Evolutionary conservation across 179 eudicot genomes (phyloP), one percentile per base, ranked within the genome.

Genomic region (Nepenthes alata): DNA sequence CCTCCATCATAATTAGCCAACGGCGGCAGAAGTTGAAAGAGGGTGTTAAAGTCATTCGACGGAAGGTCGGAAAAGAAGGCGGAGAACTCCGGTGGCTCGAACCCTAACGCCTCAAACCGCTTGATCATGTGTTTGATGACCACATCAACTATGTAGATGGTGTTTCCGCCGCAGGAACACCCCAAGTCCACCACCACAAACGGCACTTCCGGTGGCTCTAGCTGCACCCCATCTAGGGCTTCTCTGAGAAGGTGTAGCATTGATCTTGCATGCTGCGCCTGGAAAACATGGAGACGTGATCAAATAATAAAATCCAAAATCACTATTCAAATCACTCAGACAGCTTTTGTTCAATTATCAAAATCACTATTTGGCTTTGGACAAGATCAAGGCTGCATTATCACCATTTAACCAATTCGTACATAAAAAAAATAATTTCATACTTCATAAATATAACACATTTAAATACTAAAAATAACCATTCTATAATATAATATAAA

Each of bases 41-140:
- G 91, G 11, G 96, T 88, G 81, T 91, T 91, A 83, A 91, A 91
- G 78, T 91, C 97, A 69, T 91, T 91, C 5, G 95, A 86, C 0
- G 96, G 95, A 6, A 91, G 83, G 70, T 91, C 97, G 2, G 95
- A 82, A 73, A 91, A 91, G 77, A 84, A 91, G 35, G 89, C 96
- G 1, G 87, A 85, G 72, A 89, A 91, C 73, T 91, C 97, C 7
- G 96, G 97, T 3, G 82, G 69, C 45, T 69, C 71, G 13, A n/a
- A 53, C 1, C 94, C 95, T 10, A 54, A 64, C 4, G 81, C 87
- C 80, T 83, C 83, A 62, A 74, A 86, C 0, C 95, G 67, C 75
- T 86, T 78, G 0, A 58, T 77, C 67, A 88, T 70, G 79, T 91
- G 97, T 41, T 81, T 77, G 57, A 91, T 70, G 45, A 91, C 88